Evolutionary conservation across 192 early-diverging fungal species (phyloP).

Genomic region (Coemansia sp.): DNA sequence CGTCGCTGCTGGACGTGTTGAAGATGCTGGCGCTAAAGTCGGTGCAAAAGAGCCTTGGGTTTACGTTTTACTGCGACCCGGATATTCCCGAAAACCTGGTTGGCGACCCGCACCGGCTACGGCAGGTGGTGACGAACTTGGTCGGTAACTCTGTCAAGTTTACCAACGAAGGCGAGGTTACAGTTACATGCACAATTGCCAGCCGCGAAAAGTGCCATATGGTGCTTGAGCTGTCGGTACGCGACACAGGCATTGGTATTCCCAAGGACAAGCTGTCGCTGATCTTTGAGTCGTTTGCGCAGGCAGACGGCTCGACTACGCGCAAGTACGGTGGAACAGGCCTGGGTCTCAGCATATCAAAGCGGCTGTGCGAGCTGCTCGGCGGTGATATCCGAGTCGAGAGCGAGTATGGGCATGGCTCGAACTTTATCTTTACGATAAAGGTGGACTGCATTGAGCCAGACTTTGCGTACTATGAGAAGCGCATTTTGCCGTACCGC

Average conservation of each 20-base stretch:
- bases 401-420: slow-evolving; percentile 69
- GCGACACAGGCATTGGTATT: slow-evolving; percentile 86
- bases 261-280: slow-evolving; percentile 70
- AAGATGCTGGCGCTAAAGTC: slow-evolving; percentile 73
- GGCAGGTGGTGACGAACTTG: slow-evolving; percentile 81
- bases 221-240: slow-evolving; percentile 67
- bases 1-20: slow-evolving; percentile 64
- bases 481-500: slow-evolving; percentile 58
- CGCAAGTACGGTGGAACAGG: slow-evolving; percentile 88
- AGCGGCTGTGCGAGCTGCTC: slow-evolving; percentile 72
- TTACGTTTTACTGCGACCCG: slow-evolving; percentile 68
- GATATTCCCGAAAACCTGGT: slow-evolving; percentile 69
- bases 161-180: slow-evolving; percentile 71
- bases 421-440: slow-evolving; percentile 76
- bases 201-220: slow-evolving; percentile 42
- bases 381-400: slow-evolving; percentile 80
- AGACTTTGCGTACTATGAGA: slow-evolving; percentile 38
- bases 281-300: slow-evolving; percentile 81
- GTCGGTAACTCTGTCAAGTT: slow-evolving; percentile 88
- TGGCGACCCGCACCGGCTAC: slow-evolving; percentile 71
- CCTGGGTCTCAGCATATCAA: slow-evolving; percentile 80
- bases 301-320: slow-evolving; percentile 79
- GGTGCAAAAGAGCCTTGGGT: slow-evolving; percentile 69
- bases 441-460: slow-evolving; percentile 52
- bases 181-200: slow-evolving; percentile 56